These are phyloP conservation scores for Tylopilus rubrobrunneus DNA, from an alignment of 768 basidiomycete genomes.

Conservation along the genomic window DNA sequence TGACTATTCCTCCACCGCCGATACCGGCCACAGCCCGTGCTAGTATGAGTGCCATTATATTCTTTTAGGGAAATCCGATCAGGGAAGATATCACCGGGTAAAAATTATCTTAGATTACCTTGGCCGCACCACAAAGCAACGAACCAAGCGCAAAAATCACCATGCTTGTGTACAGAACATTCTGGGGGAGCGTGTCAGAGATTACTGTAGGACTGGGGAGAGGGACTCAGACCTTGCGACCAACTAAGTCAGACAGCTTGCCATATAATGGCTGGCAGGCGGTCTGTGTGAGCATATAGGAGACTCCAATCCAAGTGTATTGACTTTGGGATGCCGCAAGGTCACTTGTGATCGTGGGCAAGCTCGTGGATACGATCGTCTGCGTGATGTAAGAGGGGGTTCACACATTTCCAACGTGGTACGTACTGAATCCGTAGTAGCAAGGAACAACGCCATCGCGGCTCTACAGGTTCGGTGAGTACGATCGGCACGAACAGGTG, in stretches of 20 bases:
- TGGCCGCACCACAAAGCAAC: conserved; percentile 71
- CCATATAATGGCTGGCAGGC: conserved; percentile 83
- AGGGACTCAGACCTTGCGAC: conserved; percentile 58
- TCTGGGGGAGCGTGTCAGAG: conserved; percentile 37
- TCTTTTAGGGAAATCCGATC: conserved; percentile 23
- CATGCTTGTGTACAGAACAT: conserved; percentile 69
- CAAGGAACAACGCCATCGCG: conserved; percentile 76
- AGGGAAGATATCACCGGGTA: conserved; percentile 14
- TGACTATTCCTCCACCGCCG: conserved; percentile 86
- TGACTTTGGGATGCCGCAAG: conserved; percentile 63
- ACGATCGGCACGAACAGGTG: conserved; percentile 1
- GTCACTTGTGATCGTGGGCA: conserved; percentile 76
- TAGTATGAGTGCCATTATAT: conserved; percentile 59
- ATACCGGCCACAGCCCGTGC: conserved; percentile 67
- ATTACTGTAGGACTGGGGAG: conserved; percentile 1
- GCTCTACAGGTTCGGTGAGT: conserved; percentile 44
- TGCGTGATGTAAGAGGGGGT: conserved; percentile 18
- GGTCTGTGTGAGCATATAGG: conserved; percentile 84
- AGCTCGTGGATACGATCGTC: conserved; percentile 77
- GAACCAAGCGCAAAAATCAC: conserved; percentile 73
- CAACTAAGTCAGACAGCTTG: conserved; percentile 72
- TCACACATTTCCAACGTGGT: neutral
- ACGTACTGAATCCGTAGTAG: conserved; percentile 80
- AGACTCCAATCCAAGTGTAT: conserved; percentile 84
- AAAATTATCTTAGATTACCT: conserved; percentile 39